Evolutionary conservation across 1,284 basidiomycete genomes (phyloP).

Genomic region (Tilletia walkeri): DNA sequence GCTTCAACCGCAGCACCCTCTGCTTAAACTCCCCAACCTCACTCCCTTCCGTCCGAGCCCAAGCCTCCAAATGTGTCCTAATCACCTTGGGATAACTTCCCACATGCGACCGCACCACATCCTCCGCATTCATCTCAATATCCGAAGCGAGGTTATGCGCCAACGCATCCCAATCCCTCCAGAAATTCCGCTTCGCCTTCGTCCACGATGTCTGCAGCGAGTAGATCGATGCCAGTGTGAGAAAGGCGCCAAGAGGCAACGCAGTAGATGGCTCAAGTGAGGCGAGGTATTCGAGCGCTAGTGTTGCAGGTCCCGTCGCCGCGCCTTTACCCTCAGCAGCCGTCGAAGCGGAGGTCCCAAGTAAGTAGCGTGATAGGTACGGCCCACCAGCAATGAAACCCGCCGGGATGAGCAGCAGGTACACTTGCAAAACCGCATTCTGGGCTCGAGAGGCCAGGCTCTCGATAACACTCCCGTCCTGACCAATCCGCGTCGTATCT

Average conservation of each 20-base stretch:
- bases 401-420: conserved; percentile 1
- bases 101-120: conserved; percentile 11
- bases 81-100: background rate
- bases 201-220: conserved; percentile 6
- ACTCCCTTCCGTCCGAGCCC: background rate
- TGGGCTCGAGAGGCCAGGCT: background rate
- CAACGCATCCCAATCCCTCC: conserved; percentile 10
- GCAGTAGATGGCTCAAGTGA: background rate
- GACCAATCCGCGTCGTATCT: no score
- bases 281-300: background rate
- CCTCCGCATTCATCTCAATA: background rate
- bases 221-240: conserved; percentile 8
- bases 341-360: background rate
- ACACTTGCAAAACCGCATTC: background rate
- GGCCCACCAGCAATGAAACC: conserved; percentile 2
- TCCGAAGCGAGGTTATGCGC: conserved; percentile 8
- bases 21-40: background rate
- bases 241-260: background rate
- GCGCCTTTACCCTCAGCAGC: background rate
- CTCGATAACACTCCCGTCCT: conserved; percentile 2
- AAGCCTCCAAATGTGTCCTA: background rate
- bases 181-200: conserved; percentile 10
- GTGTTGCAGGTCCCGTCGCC: background rate
- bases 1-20: no score
- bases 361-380: background rate